phyloP scores from a whole-genome alignment of 345 rosid species.

The Kandelia obovata region DNA sequence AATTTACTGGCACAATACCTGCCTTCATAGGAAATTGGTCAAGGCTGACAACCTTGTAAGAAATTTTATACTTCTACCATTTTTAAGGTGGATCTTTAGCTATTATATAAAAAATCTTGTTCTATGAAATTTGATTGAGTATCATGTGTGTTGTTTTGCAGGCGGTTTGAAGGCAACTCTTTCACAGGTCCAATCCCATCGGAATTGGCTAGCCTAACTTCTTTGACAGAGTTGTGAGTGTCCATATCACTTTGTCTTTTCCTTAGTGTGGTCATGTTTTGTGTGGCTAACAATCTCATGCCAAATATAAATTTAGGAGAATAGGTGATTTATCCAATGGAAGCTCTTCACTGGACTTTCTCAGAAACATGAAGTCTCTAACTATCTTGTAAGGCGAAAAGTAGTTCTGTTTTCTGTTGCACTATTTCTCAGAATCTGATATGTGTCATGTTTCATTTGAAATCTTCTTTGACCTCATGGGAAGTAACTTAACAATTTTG shows the following conservation, averaged over 20 bases:
- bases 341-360: slow-evolving; percentile 48
- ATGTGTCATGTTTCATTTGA: neutral
- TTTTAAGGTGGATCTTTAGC: neutral
- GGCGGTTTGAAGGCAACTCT: slow-evolving; percentile 66
- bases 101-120: neutral
- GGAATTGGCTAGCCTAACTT: slow-evolving; percentile 43
- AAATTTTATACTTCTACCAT: neutral
- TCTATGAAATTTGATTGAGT: neutral
- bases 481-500: neutral
- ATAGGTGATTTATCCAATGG: slow-evolving; percentile 59
- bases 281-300: slow-evolving; percentile 5
- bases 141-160: slow-evolving; percentile 33
- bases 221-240: slow-evolving; percentile 57
- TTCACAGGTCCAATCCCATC: slow-evolving; percentile 66
- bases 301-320: slow-evolving; percentile 40
- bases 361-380: slow-evolving; percentile 46
- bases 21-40: slow-evolving; percentile 67
- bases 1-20: slow-evolving; percentile 61
- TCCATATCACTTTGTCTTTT: neutral
- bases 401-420: slow-evolving; percentile 3
- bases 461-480: neutral
- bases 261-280: neutral
- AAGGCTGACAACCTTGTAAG: slow-evolving; percentile 48
- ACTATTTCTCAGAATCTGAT: neutral
- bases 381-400: slow-evolving; percentile 38